Percentiles rank a stretch among this genome's conserved stretches.
These are phyloP conservation scores for Chaetomium sp. DNA, from an alignment of 2,329 filamentous ascomycete species.

Conservation along the genomic window DNA sequence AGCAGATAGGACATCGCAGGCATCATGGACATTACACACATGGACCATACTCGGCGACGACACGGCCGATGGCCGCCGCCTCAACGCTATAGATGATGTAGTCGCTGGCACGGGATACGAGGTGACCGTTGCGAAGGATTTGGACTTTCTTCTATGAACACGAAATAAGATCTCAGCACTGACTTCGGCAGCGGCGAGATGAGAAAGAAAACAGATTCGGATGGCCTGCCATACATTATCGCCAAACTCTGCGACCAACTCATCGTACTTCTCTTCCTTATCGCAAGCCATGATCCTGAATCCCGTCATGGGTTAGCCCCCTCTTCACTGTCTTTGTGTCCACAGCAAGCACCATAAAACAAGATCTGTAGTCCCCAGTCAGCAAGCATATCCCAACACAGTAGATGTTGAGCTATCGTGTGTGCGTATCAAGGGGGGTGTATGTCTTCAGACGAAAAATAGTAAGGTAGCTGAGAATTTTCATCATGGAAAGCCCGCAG, in stretches of 20 bases:
- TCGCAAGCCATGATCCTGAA: slow-evolving; percentile 91
- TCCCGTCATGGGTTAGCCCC: slow-evolving; percentile 18
- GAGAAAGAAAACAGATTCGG: slow-evolving; percentile 20
- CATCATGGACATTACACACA: slow-evolving; percentile 54
- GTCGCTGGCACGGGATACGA: slow-evolving; percentile 93
- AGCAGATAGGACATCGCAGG: slow-evolving; percentile 6
- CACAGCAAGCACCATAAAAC: neutral
- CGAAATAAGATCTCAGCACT: slow-evolving; percentile 42
- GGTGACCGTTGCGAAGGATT: slow-evolving; percentile 88
- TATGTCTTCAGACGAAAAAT: slow-evolving; percentile 70
- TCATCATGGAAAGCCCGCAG: slow-evolving; percentile 86
- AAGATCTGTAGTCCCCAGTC: slow-evolving; percentile 12
- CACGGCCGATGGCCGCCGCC: slow-evolving; percentile 78
- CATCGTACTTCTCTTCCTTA: slow-evolving; percentile 79
- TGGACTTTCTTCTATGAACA: slow-evolving; percentile 67
- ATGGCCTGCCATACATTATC: slow-evolving; percentile 62
- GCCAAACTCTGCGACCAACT: slow-evolving; percentile 72
- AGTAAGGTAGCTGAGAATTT: slow-evolving; percentile 96
- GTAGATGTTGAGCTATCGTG: slow-evolving; percentile 20
- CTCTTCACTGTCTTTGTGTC: slow-evolving; percentile 2
- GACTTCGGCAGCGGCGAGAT: slow-evolving; percentile 26
- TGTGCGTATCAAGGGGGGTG: slow-evolving; percentile 1
- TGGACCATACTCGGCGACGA: slow-evolving; percentile 84
- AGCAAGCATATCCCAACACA: slow-evolving; percentile 14
- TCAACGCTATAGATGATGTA: slow-evolving; percentile 99